These are phyloP conservation scores for Daucus carota DNA, from an alignment of 129 eudicot genomes.

Conservation along the genomic window DNA sequence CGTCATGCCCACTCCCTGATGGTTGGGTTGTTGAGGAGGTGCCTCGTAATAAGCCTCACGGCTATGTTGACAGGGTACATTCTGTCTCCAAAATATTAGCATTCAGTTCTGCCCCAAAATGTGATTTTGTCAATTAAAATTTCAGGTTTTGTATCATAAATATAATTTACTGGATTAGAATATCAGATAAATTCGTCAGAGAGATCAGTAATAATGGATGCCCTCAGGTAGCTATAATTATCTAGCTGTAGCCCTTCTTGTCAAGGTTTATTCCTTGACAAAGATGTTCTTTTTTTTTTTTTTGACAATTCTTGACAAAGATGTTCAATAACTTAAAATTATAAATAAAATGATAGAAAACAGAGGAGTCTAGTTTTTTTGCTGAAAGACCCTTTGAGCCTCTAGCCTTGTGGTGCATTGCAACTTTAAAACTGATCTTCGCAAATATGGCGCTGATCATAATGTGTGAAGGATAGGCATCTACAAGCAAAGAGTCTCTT, in stretches of 20 bases:
- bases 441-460: not conserved
- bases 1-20: slow-evolving; percentile 51
- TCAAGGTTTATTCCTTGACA: not conserved
- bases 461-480: not conserved
- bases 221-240: not conserved
- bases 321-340: not conserved
- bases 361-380: not conserved
- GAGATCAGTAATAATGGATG: not conserved
- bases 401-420: not conserved
- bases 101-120: not conserved
- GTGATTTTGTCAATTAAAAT: not conserved
- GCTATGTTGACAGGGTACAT: slow-evolving; percentile 49
- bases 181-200: not conserved
- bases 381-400: not conserved
- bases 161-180: not conserved
- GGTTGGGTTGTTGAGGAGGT: slow-evolving; percentile 78
- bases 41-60: slow-evolving; percentile 35
- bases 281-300: too few relatives aligned
- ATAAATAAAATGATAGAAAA: not conserved
- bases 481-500: not conserved
- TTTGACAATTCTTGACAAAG: not conserved
- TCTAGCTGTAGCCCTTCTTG: not conserved
- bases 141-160: not conserved
- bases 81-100: not conserved
- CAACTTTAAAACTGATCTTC: not conserved